These are phyloP conservation scores for Emmonsiellopsis sp. DNA, from an alignment of 2,329 filamentous ascomycete genomes.

Conservation along the genomic window DNA sequence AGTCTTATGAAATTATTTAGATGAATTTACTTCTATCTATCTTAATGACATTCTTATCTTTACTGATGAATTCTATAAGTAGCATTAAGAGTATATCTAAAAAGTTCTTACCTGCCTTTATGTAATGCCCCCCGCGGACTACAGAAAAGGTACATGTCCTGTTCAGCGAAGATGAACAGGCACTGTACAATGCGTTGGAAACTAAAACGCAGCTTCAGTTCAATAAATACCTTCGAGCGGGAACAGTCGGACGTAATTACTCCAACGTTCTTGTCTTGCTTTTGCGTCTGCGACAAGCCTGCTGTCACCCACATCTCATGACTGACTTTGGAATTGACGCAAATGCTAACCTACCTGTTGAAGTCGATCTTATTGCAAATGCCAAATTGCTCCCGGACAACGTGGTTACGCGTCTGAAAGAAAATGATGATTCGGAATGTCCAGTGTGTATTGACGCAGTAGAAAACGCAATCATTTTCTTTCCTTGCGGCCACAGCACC, in stretches of 20 bases:
- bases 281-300: conserved; percentile 69
- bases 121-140: conserved; percentile 57
- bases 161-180: conserved; percentile 56
- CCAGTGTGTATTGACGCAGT: conserved; percentile 72
- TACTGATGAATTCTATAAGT: too few species aligned
- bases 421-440: conserved; percentile 59
- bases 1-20: too few species aligned
- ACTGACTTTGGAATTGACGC: conserved; percentile 51
- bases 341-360: conserved; percentile 35
- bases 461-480: conserved; percentile 64
- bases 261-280: conserved; percentile 71
- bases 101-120: too few species aligned
- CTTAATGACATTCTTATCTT: too few species aligned
- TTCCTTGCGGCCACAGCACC: conserved; percentile 73
- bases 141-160: conserved; percentile 53
- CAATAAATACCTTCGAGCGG: conserved; percentile 64
- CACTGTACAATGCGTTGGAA: conserved; percentile 59
- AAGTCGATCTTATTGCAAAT: conserved; percentile 50
- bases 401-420: conserved; percentile 59
- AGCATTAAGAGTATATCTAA: too few species aligned
- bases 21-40: too few species aligned
- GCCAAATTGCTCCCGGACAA: conserved; percentile 50
- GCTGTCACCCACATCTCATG: conserved; percentile 66
- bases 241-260: conserved; percentile 63
- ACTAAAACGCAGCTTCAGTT: conserved; percentile 58